These are phyloP conservation scores for Cytidiella melzeri DNA, from an alignment of 768 basidiomycete species.

Conservation along the genomic window DNA sequence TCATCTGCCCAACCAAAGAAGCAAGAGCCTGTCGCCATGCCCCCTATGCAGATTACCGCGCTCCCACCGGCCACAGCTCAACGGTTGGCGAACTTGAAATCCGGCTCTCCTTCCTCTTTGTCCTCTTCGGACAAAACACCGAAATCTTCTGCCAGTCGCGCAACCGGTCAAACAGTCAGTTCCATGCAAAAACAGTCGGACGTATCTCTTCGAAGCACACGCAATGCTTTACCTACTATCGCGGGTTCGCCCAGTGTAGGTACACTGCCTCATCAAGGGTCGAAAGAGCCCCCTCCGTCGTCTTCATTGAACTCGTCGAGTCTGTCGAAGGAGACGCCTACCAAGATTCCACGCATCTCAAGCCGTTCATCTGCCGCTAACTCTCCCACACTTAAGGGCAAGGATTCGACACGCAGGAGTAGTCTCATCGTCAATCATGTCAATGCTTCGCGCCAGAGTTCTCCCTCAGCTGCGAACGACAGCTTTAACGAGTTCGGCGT, in stretches of 20 bases:
- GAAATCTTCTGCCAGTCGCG: slow-evolving; percentile 50
- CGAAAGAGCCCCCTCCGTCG: slow-evolving; percentile 50
- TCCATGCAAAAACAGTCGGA: slow-evolving; percentile 88
- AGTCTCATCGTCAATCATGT: slow-evolving; percentile 44
- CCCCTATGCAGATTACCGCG: slow-evolving; percentile 88
- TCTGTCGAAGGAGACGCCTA: slow-evolving; percentile 78
- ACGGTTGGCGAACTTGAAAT: slow-evolving; percentile 78
- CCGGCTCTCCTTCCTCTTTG: slow-evolving; percentile 38
- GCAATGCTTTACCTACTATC: slow-evolving; percentile 81
- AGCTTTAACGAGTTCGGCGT: slow-evolving; percentile 74
- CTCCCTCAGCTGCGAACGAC: slow-evolving; percentile 1
- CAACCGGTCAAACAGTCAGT: slow-evolving; percentile 78
- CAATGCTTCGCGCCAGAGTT: slow-evolving; percentile 36
- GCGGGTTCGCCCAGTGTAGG: slow-evolving; percentile 91
- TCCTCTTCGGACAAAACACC: slow-evolving; percentile 37
- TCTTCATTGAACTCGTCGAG: slow-evolving; percentile 45
- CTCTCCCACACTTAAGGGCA: slow-evolving; percentile 61
- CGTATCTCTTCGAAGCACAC: slow-evolving; percentile 58
- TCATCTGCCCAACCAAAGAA: slow-evolving; percentile 81
- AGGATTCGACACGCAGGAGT: slow-evolving; percentile 51
- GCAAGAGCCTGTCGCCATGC: slow-evolving; percentile 59
- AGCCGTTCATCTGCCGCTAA: slow-evolving; percentile 70
- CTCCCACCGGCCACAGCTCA: slow-evolving; percentile 77
- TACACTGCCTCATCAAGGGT: slow-evolving; percentile 48
- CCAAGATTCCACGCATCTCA: slow-evolving; percentile 91